Percentiles rank a stretch among this genome's conserved stretches.
Conservation (phyloP, 2,329 filamentous ascomycete genomes). For the Paraphoma sp. region DNA sequence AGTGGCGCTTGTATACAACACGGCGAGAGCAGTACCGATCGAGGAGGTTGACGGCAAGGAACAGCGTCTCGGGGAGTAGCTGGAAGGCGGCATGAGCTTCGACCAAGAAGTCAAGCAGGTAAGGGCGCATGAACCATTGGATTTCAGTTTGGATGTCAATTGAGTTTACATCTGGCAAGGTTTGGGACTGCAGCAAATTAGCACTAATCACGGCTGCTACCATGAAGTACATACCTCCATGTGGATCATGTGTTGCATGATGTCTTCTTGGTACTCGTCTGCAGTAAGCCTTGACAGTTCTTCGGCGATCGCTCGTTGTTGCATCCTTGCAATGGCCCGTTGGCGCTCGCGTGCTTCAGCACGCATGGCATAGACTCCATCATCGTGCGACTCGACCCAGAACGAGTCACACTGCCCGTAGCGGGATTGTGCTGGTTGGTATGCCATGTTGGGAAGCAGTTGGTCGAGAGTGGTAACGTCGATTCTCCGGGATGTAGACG, state of each 20-base stretch:
- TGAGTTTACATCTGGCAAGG: slow-evolving; percentile 91
- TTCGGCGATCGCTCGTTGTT: slow-evolving; percentile 86
- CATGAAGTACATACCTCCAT: slow-evolving; percentile 75
- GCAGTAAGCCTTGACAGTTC: slow-evolving; percentile 85
- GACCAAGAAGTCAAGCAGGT: slow-evolving; percentile 96
- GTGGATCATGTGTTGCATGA: slow-evolving; percentile 89
- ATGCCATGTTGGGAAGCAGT: slow-evolving; percentile 60
- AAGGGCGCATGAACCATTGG: slow-evolving; percentile 99
- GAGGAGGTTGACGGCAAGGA: slow-evolving; percentile 94
- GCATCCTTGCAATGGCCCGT: slow-evolving; percentile 78
- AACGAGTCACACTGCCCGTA: slow-evolving; percentile 72
- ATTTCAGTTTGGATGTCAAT: slow-evolving; percentile 99
- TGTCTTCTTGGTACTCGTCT: slow-evolving; percentile 93
- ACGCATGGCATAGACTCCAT: slow-evolving; percentile 60
- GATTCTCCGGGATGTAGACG: slow-evolving; percentile 51
- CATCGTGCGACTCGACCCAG: slow-evolving; percentile 69
- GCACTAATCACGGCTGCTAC: slow-evolving; percentile 3
- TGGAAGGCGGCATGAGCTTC: slow-evolving; percentile 96
- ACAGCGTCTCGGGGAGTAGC: slow-evolving; percentile 91
- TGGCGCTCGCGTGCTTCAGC: slow-evolving; percentile 77
- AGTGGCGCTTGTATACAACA: slow-evolving; percentile 98
- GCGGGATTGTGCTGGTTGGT: slow-evolving; percentile 57
- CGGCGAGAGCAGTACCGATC: slow-evolving; percentile 97
- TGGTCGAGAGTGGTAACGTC: slow-evolving; percentile 45
- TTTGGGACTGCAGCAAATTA: slow-evolving; percentile 68